A percentile compares a stretch with the other conserved stretches of the same genome.
Conservation (phyloP, 2,329 filamentous ascomycete species). For the Myrmaecium sp. region DNA sequence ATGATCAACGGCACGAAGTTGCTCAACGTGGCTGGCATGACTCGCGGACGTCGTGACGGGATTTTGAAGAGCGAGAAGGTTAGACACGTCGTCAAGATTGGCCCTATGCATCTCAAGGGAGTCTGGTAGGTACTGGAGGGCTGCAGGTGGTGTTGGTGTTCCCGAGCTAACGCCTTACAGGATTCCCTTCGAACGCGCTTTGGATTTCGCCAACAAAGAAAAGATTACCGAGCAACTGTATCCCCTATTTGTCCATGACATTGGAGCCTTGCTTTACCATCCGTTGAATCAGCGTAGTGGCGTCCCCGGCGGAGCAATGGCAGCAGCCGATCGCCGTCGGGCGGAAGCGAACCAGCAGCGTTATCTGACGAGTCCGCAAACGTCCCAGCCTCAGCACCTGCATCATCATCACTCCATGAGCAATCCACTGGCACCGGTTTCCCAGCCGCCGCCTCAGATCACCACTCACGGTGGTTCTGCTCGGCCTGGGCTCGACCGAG, state of each 20-base stretch:
- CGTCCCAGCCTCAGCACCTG: constrained; percentile 48
- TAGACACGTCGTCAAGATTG: constrained; percentile 94
- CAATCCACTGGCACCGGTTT: constrained; percentile 37
- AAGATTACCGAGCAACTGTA: constrained; percentile 95
- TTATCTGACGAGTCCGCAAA: constrained; percentile 43
- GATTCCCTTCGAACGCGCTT: constrained; percentile 95
- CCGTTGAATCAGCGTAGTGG: constrained; percentile 78
- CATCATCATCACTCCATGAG: constrained; percentile 55
- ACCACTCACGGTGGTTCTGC: constrained; percentile 38
- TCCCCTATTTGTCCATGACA: constrained; percentile 94
- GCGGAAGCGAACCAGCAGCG: constrained; percentile 29
- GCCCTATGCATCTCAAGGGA: constrained; percentile 96
- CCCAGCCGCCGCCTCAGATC: constrained; percentile 51
- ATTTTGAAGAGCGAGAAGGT: constrained; percentile 97
- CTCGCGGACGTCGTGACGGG: constrained; percentile 80
- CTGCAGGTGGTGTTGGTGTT: neutral
- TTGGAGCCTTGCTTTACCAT: constrained; percentile 83
- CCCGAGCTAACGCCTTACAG: constrained; percentile 28
- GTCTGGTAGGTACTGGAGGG: constrained; percentile 54
- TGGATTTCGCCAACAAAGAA: constrained; percentile 98
- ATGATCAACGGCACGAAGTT: constrained; percentile 99
- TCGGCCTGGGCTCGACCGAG: constrained; percentile 63
- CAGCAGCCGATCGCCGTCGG: constrained; percentile 63
- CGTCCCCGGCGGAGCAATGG: constrained; percentile 48
- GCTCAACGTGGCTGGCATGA: constrained; percentile 96